These are phyloP conservation scores for Cutaneotrichosporon sp. DNA, from an alignment of 1,284 basidiomycete genomes.

Conservation along the genomic window DNA sequence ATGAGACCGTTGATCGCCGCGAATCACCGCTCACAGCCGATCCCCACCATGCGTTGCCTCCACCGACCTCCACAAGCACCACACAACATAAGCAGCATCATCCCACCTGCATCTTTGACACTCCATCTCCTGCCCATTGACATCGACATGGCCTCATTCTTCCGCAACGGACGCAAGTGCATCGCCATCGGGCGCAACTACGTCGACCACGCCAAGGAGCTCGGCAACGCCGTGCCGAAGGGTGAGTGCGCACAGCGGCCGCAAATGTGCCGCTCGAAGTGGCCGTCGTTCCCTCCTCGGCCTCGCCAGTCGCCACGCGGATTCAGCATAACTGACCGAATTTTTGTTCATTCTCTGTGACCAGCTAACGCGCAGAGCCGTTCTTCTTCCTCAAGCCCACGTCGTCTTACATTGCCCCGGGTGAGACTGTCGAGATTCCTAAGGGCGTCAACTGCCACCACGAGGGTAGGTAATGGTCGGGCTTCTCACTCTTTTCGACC, in stretches of 20 bases:
- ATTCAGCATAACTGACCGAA: too few relatives aligned
- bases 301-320: not conserved
- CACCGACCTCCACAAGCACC: slow-evolving; percentile 4
- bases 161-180: slow-evolving; percentile 57
- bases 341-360: not conserved
- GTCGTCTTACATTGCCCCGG: slow-evolving; percentile 73
- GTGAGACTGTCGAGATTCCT: slow-evolving; percentile 76
- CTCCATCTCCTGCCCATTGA: not conserved
- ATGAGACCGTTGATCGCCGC: too few relatives aligned
- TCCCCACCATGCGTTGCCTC: too few relatives aligned
- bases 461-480: slow-evolving; percentile 80
- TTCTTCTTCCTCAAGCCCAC: slow-evolving; percentile 99
- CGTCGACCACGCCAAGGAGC: slow-evolving; percentile 80
- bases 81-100: too few relatives aligned
- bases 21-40: too few relatives aligned
- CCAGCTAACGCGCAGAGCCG: slow-evolving; percentile 57
- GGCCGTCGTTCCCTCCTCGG: too few relatives aligned
- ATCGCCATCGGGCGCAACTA: slow-evolving; percentile 72
- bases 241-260: slow-evolving; percentile 22
- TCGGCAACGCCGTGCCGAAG: slow-evolving; percentile 81
- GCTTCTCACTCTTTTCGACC: not conserved
- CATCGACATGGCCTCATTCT: slow-evolving; percentile 39
- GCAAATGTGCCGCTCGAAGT: too few relatives aligned
- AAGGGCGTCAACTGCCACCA: slow-evolving; percentile 77
- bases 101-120: too few relatives aligned